Conservation (phyloP, 1,139 yeast genomes). For the Zygosaccharomyces pseudobailii region DNA sequence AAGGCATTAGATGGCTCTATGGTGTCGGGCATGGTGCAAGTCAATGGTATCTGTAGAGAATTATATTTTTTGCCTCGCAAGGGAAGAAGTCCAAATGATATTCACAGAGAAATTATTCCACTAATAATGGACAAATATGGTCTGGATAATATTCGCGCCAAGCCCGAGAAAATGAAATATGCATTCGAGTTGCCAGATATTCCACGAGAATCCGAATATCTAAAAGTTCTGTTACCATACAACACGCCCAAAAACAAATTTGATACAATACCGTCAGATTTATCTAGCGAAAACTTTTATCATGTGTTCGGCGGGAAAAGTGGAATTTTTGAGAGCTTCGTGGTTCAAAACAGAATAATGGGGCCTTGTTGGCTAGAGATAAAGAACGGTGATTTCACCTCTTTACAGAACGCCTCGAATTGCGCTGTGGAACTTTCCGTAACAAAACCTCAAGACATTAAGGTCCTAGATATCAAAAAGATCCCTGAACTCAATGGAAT, state of each 20-base stretch:
- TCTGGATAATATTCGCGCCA: constrained; percentile 58
- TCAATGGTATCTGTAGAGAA: constrained; percentile 67
- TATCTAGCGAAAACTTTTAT: constrained; percentile 71
- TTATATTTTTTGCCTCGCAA: constrained; percentile 73
- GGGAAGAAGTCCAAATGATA: constrained; percentile 52
- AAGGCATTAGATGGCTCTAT: constrained; percentile 50
- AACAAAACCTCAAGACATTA: constrained; percentile 45
- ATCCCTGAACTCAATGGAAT: constrained; percentile 67
- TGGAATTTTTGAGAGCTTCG: constrained; percentile 78
- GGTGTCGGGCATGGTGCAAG: constrained; percentile 75
- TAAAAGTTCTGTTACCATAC: constrained; percentile 73
- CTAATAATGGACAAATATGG: constrained; percentile 59
- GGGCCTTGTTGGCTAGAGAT: constrained; percentile 97
- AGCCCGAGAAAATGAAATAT: constrained; percentile 70
- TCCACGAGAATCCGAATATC: constrained; percentile 76
- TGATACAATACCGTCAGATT: constrained; percentile 52
- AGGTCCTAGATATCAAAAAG: constrained; percentile 44
- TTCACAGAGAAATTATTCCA: constrained; percentile 72
- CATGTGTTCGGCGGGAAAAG: constrained; percentile 79
- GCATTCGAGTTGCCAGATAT: constrained; percentile 82
- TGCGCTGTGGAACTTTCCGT: constrained; percentile 72
- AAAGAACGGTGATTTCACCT: constrained; percentile 53
- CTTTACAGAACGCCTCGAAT: constrained; percentile 68
- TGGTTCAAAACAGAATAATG: constrained; percentile 76
- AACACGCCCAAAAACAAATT: constrained; percentile 51